Conservation (phyloP, 805 yeast genomes). For the Lipomyces spencermartinsiae region DNA sequence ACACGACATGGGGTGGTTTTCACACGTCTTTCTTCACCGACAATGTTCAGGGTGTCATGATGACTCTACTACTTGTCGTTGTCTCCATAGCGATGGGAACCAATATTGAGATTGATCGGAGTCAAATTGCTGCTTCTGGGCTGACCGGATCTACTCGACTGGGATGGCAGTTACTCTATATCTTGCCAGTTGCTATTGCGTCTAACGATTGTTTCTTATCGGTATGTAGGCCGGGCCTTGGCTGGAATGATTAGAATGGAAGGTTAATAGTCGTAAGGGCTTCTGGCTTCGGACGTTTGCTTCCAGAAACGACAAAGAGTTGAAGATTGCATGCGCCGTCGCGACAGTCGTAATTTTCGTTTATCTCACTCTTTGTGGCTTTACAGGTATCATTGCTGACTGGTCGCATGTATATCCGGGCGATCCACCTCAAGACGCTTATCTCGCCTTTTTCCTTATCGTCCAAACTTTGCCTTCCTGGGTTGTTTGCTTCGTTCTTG, state of each 20-base stretch:
- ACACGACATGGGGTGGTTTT: slow-evolving; percentile 89
- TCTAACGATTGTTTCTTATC: slow-evolving; percentile 90
- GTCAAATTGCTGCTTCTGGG: slow-evolving; percentile 68
- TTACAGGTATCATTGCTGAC: slow-evolving; percentile 85
- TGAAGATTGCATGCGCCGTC: slow-evolving; percentile 73
- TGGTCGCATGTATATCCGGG: slow-evolving; percentile 76
- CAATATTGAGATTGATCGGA: slow-evolving; percentile 63
- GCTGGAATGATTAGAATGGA: background rate
- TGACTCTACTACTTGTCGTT: slow-evolving; percentile 67
- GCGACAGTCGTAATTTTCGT: slow-evolving; percentile 72
- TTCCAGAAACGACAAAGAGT: slow-evolving; percentile 74
- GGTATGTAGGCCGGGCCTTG: background rate
- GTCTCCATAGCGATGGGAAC: slow-evolving; percentile 81
- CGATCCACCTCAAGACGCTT: slow-evolving; percentile 60
- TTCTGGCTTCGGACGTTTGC: slow-evolving; percentile 97
- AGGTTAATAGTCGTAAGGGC: slow-evolving; percentile 51
- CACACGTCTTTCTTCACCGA: slow-evolving; percentile 87
- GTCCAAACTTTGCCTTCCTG: slow-evolving; percentile 78
- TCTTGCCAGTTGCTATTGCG: slow-evolving; percentile 81
- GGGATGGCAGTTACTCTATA: slow-evolving; percentile 90
- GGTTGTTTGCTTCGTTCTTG: slow-evolving; percentile 83
- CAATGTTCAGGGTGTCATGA: slow-evolving; percentile 79
- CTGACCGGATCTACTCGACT: slow-evolving; percentile 68
- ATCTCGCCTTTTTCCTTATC: slow-evolving; percentile 73
- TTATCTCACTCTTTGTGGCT: slow-evolving; percentile 74